Percentiles rank a stretch among this genome's conserved stretches.
Conservation (phyloP, 2,329 filamentous ascomycete genomes). For the Leptographium procerum region DNA sequence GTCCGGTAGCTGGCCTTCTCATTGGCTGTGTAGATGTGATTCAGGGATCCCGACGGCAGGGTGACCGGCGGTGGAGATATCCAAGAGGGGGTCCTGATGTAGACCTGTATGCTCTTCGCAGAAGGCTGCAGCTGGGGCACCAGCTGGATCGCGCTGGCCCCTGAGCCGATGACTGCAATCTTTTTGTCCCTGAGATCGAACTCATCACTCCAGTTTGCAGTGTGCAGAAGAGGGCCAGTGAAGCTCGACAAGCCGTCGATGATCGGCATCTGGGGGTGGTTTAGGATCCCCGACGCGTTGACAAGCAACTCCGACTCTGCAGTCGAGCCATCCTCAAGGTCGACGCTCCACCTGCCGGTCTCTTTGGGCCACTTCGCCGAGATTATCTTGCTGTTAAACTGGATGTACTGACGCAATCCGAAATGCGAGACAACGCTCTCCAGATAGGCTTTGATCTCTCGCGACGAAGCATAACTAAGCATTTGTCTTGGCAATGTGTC, state of each 20-base stretch:
- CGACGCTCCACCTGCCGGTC: no score
- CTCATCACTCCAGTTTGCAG: slow-evolving; percentile 40
- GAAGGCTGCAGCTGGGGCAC: not conserved
- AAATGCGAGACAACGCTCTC: slow-evolving; percentile 22
- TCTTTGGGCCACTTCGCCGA: no score
- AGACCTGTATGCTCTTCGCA: not conserved
- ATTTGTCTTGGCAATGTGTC: not conserved
- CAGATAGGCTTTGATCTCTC: slow-evolving; percentile 55
- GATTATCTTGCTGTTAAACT: no score
- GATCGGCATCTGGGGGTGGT: slow-evolving; percentile 27
- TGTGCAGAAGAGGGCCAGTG: slow-evolving; percentile 40
- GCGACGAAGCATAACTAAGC: slow-evolving; percentile 32
- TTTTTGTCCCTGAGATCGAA: slow-evolving; percentile 32
- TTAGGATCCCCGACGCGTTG: slow-evolving; percentile 36
- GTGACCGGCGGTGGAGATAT: not conserved
- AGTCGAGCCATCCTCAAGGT: no score
- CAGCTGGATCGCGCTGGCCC: slow-evolving; percentile 41
- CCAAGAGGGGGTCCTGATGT: not conserved
- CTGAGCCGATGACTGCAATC: slow-evolving; percentile 40
- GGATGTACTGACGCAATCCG: not conserved
- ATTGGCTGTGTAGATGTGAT: no score
- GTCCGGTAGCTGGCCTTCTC: no score
- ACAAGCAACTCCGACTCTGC: slow-evolving; percentile 18
- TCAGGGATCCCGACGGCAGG: no score
- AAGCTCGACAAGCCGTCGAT: slow-evolving; percentile 39